Evolutionary conservation across 352 stramenopile species (phyloP).

Genomic region (Pelagophyceae sp.): DNA sequence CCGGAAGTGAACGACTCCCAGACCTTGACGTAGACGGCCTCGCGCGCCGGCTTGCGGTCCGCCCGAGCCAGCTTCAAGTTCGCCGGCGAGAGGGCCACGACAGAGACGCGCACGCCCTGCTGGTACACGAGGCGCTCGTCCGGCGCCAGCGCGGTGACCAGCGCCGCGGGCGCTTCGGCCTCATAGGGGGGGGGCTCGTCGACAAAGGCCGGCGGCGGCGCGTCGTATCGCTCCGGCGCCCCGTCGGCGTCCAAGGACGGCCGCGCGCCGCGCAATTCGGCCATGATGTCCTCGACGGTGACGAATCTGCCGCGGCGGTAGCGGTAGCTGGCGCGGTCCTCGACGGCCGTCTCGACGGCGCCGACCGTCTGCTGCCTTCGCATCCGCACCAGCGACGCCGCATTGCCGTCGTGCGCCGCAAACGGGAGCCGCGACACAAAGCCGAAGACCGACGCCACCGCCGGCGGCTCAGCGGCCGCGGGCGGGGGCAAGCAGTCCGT

Average conservation of each 20-base stretch:
- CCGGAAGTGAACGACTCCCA: slow-evolving; percentile 23
- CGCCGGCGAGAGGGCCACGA: background rate
- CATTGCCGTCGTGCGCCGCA: background rate
- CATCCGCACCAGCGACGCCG: background rate
- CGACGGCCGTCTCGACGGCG: background rate
- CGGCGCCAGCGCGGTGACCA: background rate
- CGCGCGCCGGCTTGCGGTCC: background rate
- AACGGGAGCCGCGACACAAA: too few relatives aligned
- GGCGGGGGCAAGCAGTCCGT: background rate
- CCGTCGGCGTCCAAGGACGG: background rate
- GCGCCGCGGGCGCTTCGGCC: background rate
- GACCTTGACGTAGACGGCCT: slow-evolving; percentile 25
- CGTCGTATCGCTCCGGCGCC: background rate
- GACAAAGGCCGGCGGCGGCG: too few relatives aligned
- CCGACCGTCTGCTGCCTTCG: background rate
- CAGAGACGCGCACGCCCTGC: background rate
- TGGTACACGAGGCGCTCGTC: slow-evolving; percentile 14
- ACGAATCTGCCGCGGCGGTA: background rate
- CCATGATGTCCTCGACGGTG: background rate
- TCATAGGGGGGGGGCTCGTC: background rate
- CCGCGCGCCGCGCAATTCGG: too few relatives aligned
- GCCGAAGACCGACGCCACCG: background rate
- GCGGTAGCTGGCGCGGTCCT: background rate
- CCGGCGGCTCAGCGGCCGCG: background rate
- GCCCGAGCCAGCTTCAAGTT: too few relatives aligned